These are phyloP conservation scores for Mucor mucedo DNA, from an alignment of 371 early-diverging fungal genomes.

Conservation along the genomic window DNA sequence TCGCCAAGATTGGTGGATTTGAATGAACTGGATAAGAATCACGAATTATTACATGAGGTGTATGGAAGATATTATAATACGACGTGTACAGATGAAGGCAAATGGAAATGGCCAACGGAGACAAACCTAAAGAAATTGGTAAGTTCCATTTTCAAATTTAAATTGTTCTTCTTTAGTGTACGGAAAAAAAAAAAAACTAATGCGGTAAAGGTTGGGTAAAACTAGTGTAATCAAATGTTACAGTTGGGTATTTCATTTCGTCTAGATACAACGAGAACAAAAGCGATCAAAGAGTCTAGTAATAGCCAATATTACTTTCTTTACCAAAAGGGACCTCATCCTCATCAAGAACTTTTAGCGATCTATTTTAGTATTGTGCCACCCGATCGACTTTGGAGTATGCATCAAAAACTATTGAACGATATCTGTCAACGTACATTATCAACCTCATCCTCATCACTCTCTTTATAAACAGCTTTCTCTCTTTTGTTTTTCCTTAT, in stretches of 20 bases:
- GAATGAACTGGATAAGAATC: conserved; percentile 38
- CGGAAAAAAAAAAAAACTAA: neutral
- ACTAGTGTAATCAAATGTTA: conserved; percentile 28
- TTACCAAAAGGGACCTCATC: conserved; percentile 16
- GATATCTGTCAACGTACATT: conserved; percentile 45
- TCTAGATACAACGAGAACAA: neutral
- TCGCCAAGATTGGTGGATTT: conserved; percentile 43
- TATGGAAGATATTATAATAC: conserved; percentile 29
- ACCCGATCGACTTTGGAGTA: conserved; percentile 28
- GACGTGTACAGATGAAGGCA: neutral
- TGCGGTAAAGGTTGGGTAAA: neutral
- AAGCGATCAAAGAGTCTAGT: conserved; percentile 17
- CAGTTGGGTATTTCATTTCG: conserved; percentile 19
- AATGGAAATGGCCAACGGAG: conserved; percentile 39
- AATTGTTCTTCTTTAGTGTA: too few relatives aligned
- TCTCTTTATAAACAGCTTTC: neutral
- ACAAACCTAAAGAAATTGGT: conserved; percentile 32
- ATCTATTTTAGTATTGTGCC: conserved; percentile 44
- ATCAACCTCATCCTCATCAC: neutral
- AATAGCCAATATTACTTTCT: conserved; percentile 29
- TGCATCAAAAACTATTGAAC: conserved; percentile 44
- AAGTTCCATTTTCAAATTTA: neutral
- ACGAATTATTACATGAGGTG: conserved; percentile 39
- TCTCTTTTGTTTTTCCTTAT: neutral
- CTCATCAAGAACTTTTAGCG: conserved; percentile 34